Evolutionary conservation across 2,329 filamentous ascomycete genomes (phyloP).

Genomic region (Dothideomycetes sp.): DNA sequence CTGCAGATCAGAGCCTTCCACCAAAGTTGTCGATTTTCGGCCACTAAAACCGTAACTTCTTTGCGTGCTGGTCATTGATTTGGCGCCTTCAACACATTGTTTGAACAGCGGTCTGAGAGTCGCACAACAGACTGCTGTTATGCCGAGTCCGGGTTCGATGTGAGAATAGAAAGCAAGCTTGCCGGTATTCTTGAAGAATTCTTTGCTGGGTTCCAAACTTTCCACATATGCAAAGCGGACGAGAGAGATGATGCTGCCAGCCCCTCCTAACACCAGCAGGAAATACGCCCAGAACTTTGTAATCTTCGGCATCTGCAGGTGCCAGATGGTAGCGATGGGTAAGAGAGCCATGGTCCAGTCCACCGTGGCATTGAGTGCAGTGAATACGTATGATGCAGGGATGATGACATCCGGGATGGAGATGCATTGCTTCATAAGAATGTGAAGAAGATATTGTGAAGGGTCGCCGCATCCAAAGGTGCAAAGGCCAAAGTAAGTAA

Average conservation of each 20-base stretch:
- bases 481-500: not conserved
- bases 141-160: slow-evolving; percentile 19
- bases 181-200: slow-evolving; percentile 10
- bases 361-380: slow-evolving; percentile 11
- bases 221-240: slow-evolving; percentile 11
- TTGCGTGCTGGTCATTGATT: not conserved
- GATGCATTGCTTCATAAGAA: slow-evolving; percentile 5
- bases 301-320: slow-evolving; percentile 8
- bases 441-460: slow-evolving; percentile 1
- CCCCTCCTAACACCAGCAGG: slow-evolving; percentile 7
- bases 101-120: slow-evolving; percentile 19
- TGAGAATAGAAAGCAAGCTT: slow-evolving; percentile 15
- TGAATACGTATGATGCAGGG: slow-evolving; percentile 10
- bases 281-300: slow-evolving; percentile 11
- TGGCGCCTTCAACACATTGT: not conserved
- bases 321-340: slow-evolving; percentile 9
- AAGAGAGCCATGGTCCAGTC: slow-evolving; percentile 13
- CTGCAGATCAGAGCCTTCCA: not conserved
- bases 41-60: not conserved
- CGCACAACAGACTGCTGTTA: slow-evolving; percentile 18
- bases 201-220: not conserved
- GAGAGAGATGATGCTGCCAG: slow-evolving; percentile 13
- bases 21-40: not conserved
- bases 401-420: slow-evolving; percentile 1
- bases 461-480: slow-evolving; percentile 2